Evolutionary conservation across 176 grass and related monocot genomes (phyloP).

Genomic region (Saccharum officinarum): DNA sequence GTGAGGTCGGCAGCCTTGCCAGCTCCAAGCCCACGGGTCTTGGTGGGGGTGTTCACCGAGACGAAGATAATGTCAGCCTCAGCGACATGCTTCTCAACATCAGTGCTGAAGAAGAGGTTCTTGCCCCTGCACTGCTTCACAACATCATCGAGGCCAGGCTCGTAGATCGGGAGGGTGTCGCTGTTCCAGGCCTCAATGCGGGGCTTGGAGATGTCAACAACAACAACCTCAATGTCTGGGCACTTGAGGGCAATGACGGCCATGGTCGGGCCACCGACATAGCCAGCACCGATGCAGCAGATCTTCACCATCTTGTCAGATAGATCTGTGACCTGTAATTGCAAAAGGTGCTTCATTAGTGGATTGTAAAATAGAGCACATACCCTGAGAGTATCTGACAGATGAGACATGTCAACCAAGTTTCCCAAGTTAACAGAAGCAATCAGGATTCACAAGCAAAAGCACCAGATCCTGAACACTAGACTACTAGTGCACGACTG

Average conservation of each 20-base stretch:
- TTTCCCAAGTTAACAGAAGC: not conserved
- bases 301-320: constrained; percentile 89
- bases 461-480: constrained; percentile 19
- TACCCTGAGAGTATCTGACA: not conserved
- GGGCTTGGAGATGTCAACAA: constrained; percentile 71
- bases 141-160: constrained; percentile 82
- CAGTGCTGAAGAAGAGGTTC: constrained; percentile 92
- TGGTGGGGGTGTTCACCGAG: constrained; percentile 88
- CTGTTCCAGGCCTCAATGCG: constrained; percentile 96
- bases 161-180: constrained; percentile 79
- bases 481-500: constrained; percentile 1
- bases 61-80: constrained; percentile 94
- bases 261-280: constrained; percentile 91
- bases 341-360: not conserved
- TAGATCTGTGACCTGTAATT: constrained; percentile 16
- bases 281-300: constrained; percentile 93
- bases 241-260: constrained; percentile 91
- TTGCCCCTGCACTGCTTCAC: constrained; percentile 77
- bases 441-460: not conserved
- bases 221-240: constrained; percentile 65
- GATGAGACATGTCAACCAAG: not conserved
- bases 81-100: constrained; percentile 75
- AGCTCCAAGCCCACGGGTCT: constrained; percentile 88
- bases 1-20: constrained; percentile 93
- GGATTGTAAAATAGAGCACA: not conserved